Base-by-base conservation (phyloP, 441 rosid species). In the Brassica hybrid region DNA sequence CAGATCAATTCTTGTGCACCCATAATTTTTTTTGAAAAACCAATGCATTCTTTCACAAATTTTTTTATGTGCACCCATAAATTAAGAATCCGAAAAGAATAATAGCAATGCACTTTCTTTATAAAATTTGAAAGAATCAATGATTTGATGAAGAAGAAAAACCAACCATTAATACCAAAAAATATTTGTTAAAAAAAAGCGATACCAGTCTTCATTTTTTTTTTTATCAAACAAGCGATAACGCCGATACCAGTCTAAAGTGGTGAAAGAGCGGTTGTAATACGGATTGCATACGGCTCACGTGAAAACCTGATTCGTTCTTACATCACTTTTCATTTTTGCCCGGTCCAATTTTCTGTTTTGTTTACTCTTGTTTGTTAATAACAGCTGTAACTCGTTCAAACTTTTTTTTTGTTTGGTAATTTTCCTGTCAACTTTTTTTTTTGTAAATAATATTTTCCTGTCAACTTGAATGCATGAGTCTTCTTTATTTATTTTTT, bases 251-350 rank as follows among this genome's bases (percentile, higher is more conserved):
- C n/a, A 11, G 23, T 59, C 30, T 59, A 23, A 23, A 71, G 66
- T 16, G 32, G 60, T 60, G 64, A 73, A 73, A 25, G 69, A 64
- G 64, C 56, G 77, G 76, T 73, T 23, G 77, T 73, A 64, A 64
- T 73, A 73, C 76, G 57, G 71, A 56, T 56, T 65, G 57, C 71
- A 66, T 74, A 74, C 66, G 78, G 72, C 67, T 66, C 78, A 74
- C 78, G 79, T 75, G 73, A 67, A 75, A 67, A 57, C 67, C 73
- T 66, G 78, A 38, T 57, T 74, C 72, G 48, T 43, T 56, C 48
- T 36, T 75, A 45, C 72, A 59, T 67, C 60, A 67, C 58, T 65
- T 74, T 65, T n/a, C 48, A 41, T 7, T 66, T 19, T 74, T 75
- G 78, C 73, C 58, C 78, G 61, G 73, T 75, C 78, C 50, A 65